A percentile compares a stretch with the other conserved stretches of the same genome.
These are phyloP conservation scores for Wickerhamomyces bisporus DNA, from an alignment of 805 yeast genomes.

Conservation along the genomic window DNA sequence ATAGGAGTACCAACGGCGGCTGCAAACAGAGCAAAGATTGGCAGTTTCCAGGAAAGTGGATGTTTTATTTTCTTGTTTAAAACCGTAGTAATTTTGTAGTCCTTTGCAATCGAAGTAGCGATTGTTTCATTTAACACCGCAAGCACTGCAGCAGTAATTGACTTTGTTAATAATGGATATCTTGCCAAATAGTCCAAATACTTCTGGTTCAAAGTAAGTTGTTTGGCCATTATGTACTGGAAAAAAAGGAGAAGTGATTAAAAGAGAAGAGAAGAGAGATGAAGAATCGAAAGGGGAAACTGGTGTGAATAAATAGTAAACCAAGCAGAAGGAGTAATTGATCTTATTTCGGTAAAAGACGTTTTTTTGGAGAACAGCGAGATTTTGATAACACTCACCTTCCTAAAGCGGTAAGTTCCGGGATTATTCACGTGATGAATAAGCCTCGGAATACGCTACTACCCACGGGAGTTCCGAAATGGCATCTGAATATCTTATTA, in stretches of 20 bases:
- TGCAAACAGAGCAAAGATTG: slow-evolving; percentile 54
- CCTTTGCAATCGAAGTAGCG: slow-evolving; percentile 47
- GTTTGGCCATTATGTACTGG: not conserved
- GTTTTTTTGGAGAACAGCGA: not conserved
- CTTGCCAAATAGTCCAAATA: slow-evolving; percentile 36
- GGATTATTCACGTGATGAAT: not conserved
- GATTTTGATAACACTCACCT: not conserved
- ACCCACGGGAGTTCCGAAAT: too few species aligned
- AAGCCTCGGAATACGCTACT: too few species aligned
- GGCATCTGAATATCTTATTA: too few species aligned
- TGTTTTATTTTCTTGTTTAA: slow-evolving; percentile 16
- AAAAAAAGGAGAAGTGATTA: too few species aligned
- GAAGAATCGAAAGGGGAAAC: too few species aligned
- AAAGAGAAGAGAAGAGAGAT: not conserved
- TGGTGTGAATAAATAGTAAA: too few species aligned
- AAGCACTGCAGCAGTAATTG: slow-evolving; percentile 50
- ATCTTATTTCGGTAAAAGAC: not conserved
- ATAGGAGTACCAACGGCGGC: slow-evolving; percentile 51
- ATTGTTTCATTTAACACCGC: slow-evolving; percentile 53
- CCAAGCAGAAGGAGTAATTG: too few species aligned
- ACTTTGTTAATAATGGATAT: slow-evolving; percentile 56
- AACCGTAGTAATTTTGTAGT: slow-evolving; percentile 26
- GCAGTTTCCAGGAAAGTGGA: slow-evolving; percentile 33
- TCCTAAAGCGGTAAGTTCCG: not conserved
- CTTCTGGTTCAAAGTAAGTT: slow-evolving; percentile 13